Evolutionary conservation across 1,284 basidiomycete genomes (phyloP), one percentile per base, ranked within the genome.

Genomic region (Ceratobasidium sp.): DNA sequence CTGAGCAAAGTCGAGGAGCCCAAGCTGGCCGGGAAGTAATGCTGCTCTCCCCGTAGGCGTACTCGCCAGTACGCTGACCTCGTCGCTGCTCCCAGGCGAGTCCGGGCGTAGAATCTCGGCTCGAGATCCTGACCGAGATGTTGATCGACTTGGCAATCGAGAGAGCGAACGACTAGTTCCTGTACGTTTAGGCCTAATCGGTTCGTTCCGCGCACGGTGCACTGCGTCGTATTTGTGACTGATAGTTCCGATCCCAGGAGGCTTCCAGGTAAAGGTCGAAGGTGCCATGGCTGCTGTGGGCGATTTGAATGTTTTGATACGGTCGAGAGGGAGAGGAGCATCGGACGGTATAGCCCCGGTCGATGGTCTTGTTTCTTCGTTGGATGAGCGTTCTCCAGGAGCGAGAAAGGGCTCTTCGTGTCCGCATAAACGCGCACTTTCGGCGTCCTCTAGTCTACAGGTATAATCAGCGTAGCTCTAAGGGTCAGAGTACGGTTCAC

Each of bases 351-450:
- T 49, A n/a, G 26, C 39, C 3, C 60, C 26, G 7, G 42, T 55
- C 10, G 58, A 20, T n/a, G 44, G 23, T 18, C 60, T 42, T 7
- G 23, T 26, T 40, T 28, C 71, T 40, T 64, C 60, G 6, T 33
- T 33, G 9, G 58, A 53, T 12, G 60, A 44, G 9, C 46, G 40
- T 28, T 75, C 71, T 15, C 49, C 58, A 46, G 60, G 42, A 0
- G 44, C 39, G 3, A 72, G 23, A 18, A 75, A 75, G 1, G 58
- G 71, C n/a, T 75, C 71, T 18, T 75, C 71, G 46, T 75, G 51
- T 9, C 77, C 77, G 18, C 69, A 72, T 28, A 78, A 33, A 40
- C 77, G 69, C 0, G 71, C 71, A 64, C 71, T 75, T 51, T 75
- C 71, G 13, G 71, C 71, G 39, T 73, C 70, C 42, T 78, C 77